Percentiles rank a stretch among this genome's conserved stretches.
Conservation (phyloP, 2,329 filamentous ascomycete genomes). For the Fusarium miscanthi region DNA sequence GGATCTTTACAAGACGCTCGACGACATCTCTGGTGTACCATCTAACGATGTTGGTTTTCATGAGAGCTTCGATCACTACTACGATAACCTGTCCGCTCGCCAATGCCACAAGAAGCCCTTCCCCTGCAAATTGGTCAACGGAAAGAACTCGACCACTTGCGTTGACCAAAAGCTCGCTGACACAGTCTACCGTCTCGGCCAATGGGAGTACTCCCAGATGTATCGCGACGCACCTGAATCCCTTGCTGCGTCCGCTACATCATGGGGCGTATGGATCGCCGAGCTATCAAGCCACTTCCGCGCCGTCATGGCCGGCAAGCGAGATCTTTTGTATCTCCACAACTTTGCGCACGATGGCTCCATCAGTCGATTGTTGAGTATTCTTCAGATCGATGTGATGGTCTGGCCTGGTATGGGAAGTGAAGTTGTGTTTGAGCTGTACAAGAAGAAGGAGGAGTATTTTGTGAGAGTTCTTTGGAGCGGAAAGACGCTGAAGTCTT, state of each 20-base stretch:
- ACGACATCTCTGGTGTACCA: slow-evolving; percentile 74
- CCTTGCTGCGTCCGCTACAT: slow-evolving; percentile 69
- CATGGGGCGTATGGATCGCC: slow-evolving; percentile 78
- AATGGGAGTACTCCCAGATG: slow-evolving; percentile 84
- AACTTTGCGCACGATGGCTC: slow-evolving; percentile 86
- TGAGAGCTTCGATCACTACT: slow-evolving; percentile 82
- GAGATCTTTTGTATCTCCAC: slow-evolving; percentile 69
- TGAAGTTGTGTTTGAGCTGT: slow-evolving; percentile 82
- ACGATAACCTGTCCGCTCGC: slow-evolving; percentile 82
- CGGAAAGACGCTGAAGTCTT: slow-evolving; percentile 73
- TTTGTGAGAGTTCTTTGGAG: slow-evolving; percentile 78
- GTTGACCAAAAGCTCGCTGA: slow-evolving; percentile 72
- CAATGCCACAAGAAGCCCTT: slow-evolving; percentile 80
- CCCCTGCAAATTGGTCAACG: slow-evolving; percentile 69
- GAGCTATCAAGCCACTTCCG: slow-evolving; percentile 77
- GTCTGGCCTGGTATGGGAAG: slow-evolving; percentile 86
- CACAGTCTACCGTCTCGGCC: slow-evolving; percentile 77
- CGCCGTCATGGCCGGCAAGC: slow-evolving; percentile 56
- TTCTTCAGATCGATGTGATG: slow-evolving; percentile 77
- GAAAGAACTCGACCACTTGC: slow-evolving; percentile 64
- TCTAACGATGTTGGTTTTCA: slow-evolving; percentile 71
- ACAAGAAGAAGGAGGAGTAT: slow-evolving; percentile 55
- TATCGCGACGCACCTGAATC: slow-evolving; percentile 75
- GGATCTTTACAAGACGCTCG: slow-evolving; percentile 68
- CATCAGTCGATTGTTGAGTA: slow-evolving; percentile 71